Evolutionary conservation across 2,329 filamentous ascomycete species (phyloP).

Genomic region (Scytalidium sp.): DNA sequence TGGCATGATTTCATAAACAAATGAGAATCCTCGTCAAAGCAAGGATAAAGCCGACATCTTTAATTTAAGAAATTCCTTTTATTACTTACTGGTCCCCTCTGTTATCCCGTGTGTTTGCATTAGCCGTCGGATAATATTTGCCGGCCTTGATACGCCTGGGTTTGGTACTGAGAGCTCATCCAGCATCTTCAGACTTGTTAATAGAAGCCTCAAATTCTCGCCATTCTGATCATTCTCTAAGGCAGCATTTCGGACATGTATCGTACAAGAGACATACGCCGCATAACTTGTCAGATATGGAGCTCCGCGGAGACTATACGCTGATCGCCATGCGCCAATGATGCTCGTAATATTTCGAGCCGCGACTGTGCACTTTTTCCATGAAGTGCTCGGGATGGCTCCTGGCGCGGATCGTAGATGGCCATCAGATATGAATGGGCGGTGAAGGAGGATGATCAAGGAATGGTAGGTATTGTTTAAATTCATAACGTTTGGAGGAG

Average conservation of each 20-base stretch:
- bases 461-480: conserved; percentile 36
- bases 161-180: conserved; percentile 30
- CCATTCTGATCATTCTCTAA: conserved; percentile 16
- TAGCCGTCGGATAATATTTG: conserved; percentile 8
- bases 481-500: conserved; percentile 28
- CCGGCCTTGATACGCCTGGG: conserved; percentile 17
- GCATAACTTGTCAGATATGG: conserved; percentile 40
- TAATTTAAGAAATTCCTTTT: neutral
- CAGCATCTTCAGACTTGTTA: conserved; percentile 26
- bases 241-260: conserved; percentile 36
- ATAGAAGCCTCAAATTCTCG: conserved; percentile 23
- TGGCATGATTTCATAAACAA: neutral
- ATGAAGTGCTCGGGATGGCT: conserved; percentile 20
- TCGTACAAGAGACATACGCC: conserved; percentile 38
- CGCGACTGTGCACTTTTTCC: conserved; percentile 31
- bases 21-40: neutral
- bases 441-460: conserved; percentile 41
- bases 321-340: conserved; percentile 31
- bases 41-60: neutral
- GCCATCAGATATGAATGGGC: conserved; percentile 37
- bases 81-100: neutral
- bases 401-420: conserved; percentile 23
- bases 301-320: conserved; percentile 36
- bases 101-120: conserved; percentile 3
- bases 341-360: conserved; percentile 34